These are phyloP conservation scores for Cryptococcus sp. DNA, from an alignment of 1,284 basidiomycete species.

Conservation along the genomic window DNA sequence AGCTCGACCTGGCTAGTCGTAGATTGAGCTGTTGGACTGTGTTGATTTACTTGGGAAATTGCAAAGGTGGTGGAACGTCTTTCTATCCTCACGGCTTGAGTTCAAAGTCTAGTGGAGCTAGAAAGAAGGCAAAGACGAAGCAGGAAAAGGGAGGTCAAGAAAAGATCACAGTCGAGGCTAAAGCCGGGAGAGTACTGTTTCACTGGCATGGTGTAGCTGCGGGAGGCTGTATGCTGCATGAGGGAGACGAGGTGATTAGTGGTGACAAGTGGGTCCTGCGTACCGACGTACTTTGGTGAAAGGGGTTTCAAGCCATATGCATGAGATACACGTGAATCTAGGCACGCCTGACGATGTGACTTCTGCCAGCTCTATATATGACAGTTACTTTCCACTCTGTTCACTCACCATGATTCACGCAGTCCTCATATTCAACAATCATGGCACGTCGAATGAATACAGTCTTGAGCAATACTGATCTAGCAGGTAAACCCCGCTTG, in stretches of 20 bases:
- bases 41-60: conserved; percentile 70
- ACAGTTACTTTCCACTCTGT: no score
- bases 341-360: no score
- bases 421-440: conserved; percentile 64
- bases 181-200: conserved; percentile 63
- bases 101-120: neutral
- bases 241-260: conserved; percentile 62
- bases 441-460: conserved; percentile 50
- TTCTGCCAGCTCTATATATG: no score
- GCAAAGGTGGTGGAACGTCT: conserved; percentile 72
- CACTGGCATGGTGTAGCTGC: conserved; percentile 70
- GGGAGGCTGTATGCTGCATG: conserved; percentile 69
- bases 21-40: conserved; percentile 64
- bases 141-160: conserved; percentile 41
- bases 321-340: no score
- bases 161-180: conserved; percentile 59
- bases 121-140: neutral
- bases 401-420: conserved; percentile 74
- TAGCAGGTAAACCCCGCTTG: conserved; percentile 71
- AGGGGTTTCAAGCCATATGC: no score
- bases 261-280: conserved; percentile 73
- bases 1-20: conserved; percentile 11
- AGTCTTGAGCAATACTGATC: neutral
- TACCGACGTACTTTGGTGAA: conserved; percentile 63
- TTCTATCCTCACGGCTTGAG: conserved; percentile 55